These are phyloP conservation scores for Aegilops sharonensis DNA, from an alignment of 176 grass and related monocot species.

Conservation along the genomic window DNA sequence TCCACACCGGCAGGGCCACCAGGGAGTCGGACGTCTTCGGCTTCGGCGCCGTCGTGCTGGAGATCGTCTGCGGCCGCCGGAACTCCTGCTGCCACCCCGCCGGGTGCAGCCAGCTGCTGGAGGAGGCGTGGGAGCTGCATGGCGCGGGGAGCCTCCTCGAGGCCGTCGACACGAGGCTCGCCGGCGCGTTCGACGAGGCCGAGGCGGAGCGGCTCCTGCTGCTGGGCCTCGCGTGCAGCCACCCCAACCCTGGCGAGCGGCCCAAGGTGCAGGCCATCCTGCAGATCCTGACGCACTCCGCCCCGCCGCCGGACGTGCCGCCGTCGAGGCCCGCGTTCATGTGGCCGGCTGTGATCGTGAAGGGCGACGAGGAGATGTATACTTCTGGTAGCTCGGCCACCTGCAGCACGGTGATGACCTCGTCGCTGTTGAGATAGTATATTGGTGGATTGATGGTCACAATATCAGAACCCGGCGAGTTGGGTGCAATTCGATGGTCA, in stretches of 20 bases:
- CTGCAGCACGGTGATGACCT: background rate
- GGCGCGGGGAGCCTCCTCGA: background rate
- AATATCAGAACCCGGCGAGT: too few species aligned
- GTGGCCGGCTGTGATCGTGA: background rate
- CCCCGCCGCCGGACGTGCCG: background rate
- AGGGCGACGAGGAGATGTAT: background rate
- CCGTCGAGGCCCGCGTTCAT: background rate
- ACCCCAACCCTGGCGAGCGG: background rate
- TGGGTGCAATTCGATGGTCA: too few species aligned
- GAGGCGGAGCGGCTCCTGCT: background rate
- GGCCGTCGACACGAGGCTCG: background rate
- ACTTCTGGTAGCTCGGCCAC: background rate
- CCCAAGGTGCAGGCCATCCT: background rate
- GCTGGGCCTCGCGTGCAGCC: background rate
- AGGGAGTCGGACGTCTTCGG: slow-evolving; percentile 10
- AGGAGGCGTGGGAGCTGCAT: slow-evolving; percentile 1
- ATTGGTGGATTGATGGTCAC: too few species aligned
- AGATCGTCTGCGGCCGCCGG: background rate
- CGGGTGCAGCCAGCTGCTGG: background rate
- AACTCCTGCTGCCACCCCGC: background rate
- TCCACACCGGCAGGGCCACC: background rate
- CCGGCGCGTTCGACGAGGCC: background rate
- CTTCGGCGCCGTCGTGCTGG: background rate
- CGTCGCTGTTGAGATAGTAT: background rate
- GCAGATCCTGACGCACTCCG: slow-evolving; percentile 3